Evolutionary conservation across 345 rosid species (phyloP).

Genomic region (Boechera divaricarpa): DNA sequence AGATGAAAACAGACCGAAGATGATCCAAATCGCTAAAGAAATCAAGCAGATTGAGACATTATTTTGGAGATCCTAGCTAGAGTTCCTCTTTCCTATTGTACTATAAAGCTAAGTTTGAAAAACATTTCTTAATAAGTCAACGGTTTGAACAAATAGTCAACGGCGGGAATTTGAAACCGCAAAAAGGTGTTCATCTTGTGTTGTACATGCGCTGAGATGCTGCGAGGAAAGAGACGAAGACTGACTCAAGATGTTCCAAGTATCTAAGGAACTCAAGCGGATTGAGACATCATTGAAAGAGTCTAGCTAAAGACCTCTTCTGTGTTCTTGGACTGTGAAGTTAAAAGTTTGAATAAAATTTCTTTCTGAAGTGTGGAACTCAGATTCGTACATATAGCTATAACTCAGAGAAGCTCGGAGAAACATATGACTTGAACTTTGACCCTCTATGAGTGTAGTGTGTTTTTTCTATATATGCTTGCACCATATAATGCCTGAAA

Average conservation of each 20-base stretch:
- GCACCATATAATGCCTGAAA: neutral
- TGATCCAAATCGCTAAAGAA: neutral
- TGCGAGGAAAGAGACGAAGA: conserved; percentile 23
- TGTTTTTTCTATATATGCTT: neutral
- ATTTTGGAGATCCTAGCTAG: neutral
- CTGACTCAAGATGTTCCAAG: neutral
- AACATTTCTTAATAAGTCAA: neutral
- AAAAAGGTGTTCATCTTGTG: neutral
- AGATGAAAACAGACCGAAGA: neutral
- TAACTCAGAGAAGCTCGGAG: neutral
- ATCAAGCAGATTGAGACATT: neutral
- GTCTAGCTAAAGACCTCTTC: neutral
- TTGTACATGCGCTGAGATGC: conserved; percentile 11
- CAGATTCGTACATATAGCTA: neutral
- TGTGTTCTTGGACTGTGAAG: neutral
- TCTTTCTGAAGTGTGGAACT: neutral
- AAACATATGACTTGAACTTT: neutral
- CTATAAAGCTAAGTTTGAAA: neutral
- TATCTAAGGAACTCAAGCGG: conserved; percentile 1
- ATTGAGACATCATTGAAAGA: neutral
- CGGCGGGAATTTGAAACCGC: too few relatives aligned
- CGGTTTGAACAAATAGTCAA: too few relatives aligned
- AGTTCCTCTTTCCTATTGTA: neutral
- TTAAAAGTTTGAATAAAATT: neutral
- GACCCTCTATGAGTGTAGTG: neutral